phyloP scores from a whole-genome alignment of 2,329 filamentous ascomycete genomes.

The Sclerotinia borealis region DNA sequence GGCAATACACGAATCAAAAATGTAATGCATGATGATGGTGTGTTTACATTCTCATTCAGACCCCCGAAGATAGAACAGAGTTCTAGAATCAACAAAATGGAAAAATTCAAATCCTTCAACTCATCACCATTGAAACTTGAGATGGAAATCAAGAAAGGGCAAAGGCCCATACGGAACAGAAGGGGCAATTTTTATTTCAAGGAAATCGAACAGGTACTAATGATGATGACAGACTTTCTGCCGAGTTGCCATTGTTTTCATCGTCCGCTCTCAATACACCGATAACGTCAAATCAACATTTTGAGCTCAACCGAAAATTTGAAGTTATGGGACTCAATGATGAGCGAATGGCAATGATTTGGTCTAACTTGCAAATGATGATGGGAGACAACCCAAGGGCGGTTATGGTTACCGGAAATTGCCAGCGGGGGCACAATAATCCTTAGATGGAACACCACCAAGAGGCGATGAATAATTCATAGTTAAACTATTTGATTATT shows the following conservation, averaged over 20 bases:
- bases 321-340: neutral
- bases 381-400: no score
- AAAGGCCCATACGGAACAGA: neutral
- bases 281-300: neutral
- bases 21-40: no score
- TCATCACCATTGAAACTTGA: neutral
- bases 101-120: neutral
- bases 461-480: neutral
- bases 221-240: neutral
- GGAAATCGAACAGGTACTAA: neutral
- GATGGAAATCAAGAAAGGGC: neutral
- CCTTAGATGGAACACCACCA: neutral
- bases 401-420: neutral
- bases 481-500: neutral
- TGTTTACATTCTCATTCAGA: neutral
- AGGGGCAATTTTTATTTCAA: neutral
- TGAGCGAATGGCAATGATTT: neutral
- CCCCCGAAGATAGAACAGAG: neutral
- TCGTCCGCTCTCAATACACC: neutral
- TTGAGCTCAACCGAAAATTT: neutral
- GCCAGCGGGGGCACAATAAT: neutral
- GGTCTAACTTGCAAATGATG: no score
- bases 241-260: neutral
- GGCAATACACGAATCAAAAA: neutral
- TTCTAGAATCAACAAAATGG: neutral